Evolutionary conservation across 2,329 filamentous ascomycete species (phyloP), one percentile per base, ranked within the genome.

Genomic region (Chaetomiaceae sp.): DNA sequence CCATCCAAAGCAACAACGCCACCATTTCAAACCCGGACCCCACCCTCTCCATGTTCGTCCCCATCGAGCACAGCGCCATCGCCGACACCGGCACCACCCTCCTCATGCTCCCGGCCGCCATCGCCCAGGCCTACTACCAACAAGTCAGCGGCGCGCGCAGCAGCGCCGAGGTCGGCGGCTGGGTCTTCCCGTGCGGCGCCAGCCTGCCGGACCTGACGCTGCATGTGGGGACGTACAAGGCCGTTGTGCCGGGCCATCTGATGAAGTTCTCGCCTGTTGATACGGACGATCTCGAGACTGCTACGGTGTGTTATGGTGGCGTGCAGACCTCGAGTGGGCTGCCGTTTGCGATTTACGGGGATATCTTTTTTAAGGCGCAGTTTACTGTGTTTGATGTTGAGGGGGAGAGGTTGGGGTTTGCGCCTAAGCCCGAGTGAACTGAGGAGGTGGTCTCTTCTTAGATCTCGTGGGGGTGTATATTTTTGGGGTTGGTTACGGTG

Each of bases 81-180:
- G 78, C 79, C 62, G 82, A 86, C 70, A 86, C 82, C 12, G 83
- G 82, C 56, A 85, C 82, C 58, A 82, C 81, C 14, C 78, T 86
- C 37, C 65, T 84, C 54, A 73, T 82, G 64, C 66, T 84, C 41
- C 75, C 76, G 40, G 61, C 71, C 57, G 58, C 64, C 44, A 70
- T 81, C 57, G 73, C 77, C 55, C 55, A 65, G 4, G 73, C 70
- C 50, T 85, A 85, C 74, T 86, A 83, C 71, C 61, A 65, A 53
- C 63, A 78, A 55, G 76, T 85, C 46, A 45, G 60, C 5, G 71
- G 74, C 12, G 74, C 82, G 5, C 50, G 69, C 50, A 63, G 75
- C 63, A 68, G 67, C 63, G 41, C 56, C 44, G 56, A 57, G 7
- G 67, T 72, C 42, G 80, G 80, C 51, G 81, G 79, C 46, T 84